Conservation (phyloP, 2,329 filamentous ascomycete species). For the Zalaria sp. region DNA sequence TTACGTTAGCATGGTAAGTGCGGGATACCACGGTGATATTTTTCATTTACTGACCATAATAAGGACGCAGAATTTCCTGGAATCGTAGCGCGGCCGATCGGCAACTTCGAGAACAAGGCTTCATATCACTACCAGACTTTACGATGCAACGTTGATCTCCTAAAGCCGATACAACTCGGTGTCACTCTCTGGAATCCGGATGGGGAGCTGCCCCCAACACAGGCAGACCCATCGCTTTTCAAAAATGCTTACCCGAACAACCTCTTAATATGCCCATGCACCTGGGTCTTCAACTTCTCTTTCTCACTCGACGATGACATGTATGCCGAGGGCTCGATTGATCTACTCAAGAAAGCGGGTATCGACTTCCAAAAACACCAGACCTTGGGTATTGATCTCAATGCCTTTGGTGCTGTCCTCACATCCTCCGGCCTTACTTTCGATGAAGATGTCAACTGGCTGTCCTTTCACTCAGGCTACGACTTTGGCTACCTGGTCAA, state of each 20-base stretch:
- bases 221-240: conserved; percentile 37
- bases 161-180: conserved; percentile 95
- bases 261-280: conserved; percentile 59
- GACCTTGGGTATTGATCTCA: conserved; percentile 78
- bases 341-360: conserved; percentile 79
- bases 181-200: conserved; percentile 86
- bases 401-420: conserved; percentile 75
- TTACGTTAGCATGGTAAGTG: conserved; percentile 89
- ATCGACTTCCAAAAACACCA: conserved; percentile 79
- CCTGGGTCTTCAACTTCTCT: conserved; percentile 99
- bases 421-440: conserved; percentile 87
- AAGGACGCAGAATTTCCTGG: conserved; percentile 98
- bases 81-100: conserved; percentile 89
- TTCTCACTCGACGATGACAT: conserved; percentile 93
- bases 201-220: conserved; percentile 69
- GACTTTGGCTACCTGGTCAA: conserved; percentile 97
- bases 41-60: background rate
- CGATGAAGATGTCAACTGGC: conserved; percentile 81
- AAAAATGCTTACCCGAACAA: conserved; percentile 37
- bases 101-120: conserved; percentile 77
- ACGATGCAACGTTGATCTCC: conserved; percentile 89
- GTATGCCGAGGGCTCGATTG: conserved; percentile 92
- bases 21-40: background rate
- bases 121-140: conserved; percentile 98
- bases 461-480: conserved; percentile 95